Evolutionary conservation across 2,329 filamentous ascomycete species (phyloP), one percentile per base, ranked within the genome.

Genomic region (Clonostachys chloroleuca): DNA sequence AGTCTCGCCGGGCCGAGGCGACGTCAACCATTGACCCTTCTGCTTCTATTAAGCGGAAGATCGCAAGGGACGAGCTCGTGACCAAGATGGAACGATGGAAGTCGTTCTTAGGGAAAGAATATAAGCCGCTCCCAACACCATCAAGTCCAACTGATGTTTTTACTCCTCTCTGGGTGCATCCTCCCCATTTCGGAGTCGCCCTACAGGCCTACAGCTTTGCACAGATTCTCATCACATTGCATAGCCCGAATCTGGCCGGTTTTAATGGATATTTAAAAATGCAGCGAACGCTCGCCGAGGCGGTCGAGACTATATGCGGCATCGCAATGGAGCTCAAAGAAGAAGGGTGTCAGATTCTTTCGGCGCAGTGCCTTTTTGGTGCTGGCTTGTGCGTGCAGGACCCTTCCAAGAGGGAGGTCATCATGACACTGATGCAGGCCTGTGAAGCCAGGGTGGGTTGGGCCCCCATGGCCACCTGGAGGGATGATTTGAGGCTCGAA

Each of bases 121-220:
- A 72, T 47, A 62, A 55, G 3, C 61, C 68, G 0, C 55, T 77
- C 6, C 69, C 72, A 1, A 59, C 60, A 1, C 50, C 62, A 2
- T 50, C 53, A 3, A 48, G 50, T 3, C 44, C 48, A 0, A 48
- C 55, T 4, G 59, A 59, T 7, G 54, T 56, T 1, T 78, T 78
- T 49, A 60, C 66, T 4, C 68, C 73, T 0, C 61, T 75, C 12
- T 75, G 74, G 68, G 70, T 78, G 12, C 65, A 78, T 49, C 75
- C 75, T 5, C 65, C 73, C 2, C 59, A 69, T 14, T 72, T 71
- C 39, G 70, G 70, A 34, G 70, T 72, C 14, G 74, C 77, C 0
- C 56, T 80, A 4, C 78, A 81, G 51, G 69, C 73, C 12, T 73
- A 77, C 51, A 69, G 70, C 52, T 74, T 79, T 49, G 74, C 78